Evolutionary conservation across 73 alveolate species (phyloP), one percentile per base, ranked within the genome.

Genomic region (Uronychia binucleata): DNA sequence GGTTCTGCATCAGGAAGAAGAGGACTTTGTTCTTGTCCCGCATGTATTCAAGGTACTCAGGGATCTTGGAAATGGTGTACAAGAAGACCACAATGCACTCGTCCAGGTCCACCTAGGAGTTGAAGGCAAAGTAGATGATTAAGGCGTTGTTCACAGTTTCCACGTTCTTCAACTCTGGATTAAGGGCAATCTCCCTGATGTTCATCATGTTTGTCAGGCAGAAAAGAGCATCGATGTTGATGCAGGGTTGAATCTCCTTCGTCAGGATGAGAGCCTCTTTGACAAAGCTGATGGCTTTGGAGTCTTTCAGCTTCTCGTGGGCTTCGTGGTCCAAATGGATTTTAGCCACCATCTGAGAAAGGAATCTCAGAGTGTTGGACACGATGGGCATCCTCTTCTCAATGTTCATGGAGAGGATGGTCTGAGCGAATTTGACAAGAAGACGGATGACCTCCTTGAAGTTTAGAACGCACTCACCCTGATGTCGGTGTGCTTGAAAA

Each of bases 191-290:
- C 58, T 88, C 87, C 29, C 58, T 75, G 14, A 88, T 88, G 77
- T 88, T 88, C 91, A 88, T 83, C 89, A 88, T 34, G 67, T 88
- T 88, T n/a, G 94, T 78, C 30, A 88, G 78, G 33, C 91, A 83
- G 76, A 88, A 77, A 34, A 88, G 46, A 31, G 91, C 91, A 88
- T 88, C 94, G 33, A 88, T 88, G 60, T 88, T 88, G 11, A 88
- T 86, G 34, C 82, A 33, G 0, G 91, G 91, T 46, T 87, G 78
- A 34, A 83, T 58, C 30, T 87, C 91, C 58, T 84, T 83, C 28
- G 85, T 76, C 28, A 88, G 27, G 30, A 59, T 30, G 33, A 83
- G 57, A 33, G 91, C 83, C 58, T 83, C 88, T 58, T 78, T 83
- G n/a, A 88, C 88, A 34, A 88, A 83, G 28, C 79, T 83, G 84